These are phyloP conservation scores for Auricularia auricula-judae DNA, from an alignment of 768 basidiomycete species.

Conservation along the genomic window DNA sequence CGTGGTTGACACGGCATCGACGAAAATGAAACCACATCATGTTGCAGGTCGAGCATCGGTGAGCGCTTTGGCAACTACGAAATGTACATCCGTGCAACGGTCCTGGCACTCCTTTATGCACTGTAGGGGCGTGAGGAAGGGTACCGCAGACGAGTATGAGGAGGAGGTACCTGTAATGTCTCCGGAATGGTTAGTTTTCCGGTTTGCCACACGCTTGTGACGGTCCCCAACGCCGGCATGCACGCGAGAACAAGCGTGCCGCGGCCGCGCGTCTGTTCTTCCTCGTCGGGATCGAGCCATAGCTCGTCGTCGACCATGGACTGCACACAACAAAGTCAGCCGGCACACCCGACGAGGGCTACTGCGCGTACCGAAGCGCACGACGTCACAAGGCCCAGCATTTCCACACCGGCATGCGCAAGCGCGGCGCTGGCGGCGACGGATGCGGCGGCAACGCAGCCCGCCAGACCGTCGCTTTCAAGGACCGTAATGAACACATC, in stretches of 20 bases:
- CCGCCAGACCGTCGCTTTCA: conserved; percentile 86
- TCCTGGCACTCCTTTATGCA: conserved; percentile 61
- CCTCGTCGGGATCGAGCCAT: conserved; percentile 73
- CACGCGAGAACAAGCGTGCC: conserved; percentile 72
- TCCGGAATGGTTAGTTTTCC: conserved; percentile 51
- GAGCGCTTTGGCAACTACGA: conserved; percentile 62
- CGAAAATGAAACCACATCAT: neutral
- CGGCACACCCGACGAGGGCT: too few relatives aligned
- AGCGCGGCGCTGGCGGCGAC: conserved; percentile 85
- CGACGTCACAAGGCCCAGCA: conserved; percentile 78
- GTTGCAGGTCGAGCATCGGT: neutral
- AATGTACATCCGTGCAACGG: conserved; percentile 64
- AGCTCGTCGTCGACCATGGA: conserved; percentile 44
- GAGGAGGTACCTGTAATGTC: conserved; percentile 36
- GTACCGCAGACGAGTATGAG: neutral
- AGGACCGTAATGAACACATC: conserved; percentile 86
- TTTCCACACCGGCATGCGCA: conserved; percentile 86
- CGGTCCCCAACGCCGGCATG: conserved; percentile 76
- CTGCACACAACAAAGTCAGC: conserved; percentile 24
- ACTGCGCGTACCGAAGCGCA: conserved; percentile 51
- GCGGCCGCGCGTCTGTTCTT: conserved; percentile 45
- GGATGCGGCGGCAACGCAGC: conserved; percentile 75
- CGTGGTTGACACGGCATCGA: neutral
- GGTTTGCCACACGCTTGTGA: conserved; percentile 82
- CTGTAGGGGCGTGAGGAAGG: conserved; percentile 26